Conservation (phyloP, 257 asterid species). For the Solanum pinnatisectum region DNA sequence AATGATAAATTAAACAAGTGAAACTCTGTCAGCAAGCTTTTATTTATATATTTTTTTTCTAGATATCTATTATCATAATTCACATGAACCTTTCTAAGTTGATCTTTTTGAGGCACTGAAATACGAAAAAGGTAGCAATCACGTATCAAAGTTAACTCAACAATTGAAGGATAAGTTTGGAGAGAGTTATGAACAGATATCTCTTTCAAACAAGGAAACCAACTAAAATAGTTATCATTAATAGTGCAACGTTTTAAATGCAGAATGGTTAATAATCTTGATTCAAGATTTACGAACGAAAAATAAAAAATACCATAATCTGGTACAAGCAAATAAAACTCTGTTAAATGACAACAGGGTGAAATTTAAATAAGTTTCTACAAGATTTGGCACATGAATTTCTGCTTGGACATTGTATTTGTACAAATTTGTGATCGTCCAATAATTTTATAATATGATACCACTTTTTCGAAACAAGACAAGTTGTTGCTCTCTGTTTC, state of each 20-base stretch:
- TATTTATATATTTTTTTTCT: neutral
- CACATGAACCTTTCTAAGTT: neutral
- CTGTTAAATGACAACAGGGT: neutral
- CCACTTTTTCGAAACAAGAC: neutral
- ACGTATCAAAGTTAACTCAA: neutral
- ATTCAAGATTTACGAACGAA: neutral
- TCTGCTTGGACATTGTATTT: no score
- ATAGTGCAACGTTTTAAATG: neutral
- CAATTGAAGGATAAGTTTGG: neutral
- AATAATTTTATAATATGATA: neutral
- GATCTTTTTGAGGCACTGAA: neutral
- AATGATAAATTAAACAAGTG: neutral
- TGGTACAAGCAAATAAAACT: neutral
- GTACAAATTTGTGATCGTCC: neutral
- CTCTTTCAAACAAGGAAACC: neutral
- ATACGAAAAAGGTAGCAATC: neutral
- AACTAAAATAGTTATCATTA: neutral
- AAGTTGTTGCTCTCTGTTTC: neutral
- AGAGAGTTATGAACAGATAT: neutral
- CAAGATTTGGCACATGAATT: neutral
- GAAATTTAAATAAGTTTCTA: no score
- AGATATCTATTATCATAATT: neutral
- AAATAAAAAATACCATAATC: neutral
- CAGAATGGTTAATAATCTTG: neutral
- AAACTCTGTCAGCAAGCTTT: neutral